Conservation (phyloP, 2,329 filamentous ascomycete species). For the Aspergillus tanneri region DNA sequence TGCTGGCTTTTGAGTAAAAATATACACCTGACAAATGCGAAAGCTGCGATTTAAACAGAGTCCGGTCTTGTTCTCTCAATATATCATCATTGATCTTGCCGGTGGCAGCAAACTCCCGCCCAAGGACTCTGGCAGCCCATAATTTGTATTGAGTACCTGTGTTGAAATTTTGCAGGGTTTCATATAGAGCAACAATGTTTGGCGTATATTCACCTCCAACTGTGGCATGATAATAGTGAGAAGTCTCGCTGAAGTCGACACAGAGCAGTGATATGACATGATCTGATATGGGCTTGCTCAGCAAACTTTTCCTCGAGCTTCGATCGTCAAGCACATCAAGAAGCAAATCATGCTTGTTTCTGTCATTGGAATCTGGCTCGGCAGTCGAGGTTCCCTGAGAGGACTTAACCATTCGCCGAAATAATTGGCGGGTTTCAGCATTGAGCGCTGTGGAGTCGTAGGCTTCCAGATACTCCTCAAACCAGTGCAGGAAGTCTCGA, state of each 20-base stretch:
- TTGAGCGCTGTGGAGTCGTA: conserved; percentile 58
- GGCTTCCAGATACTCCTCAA: conserved; percentile 64
- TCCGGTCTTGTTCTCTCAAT: conserved; percentile 43
- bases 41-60: conserved; percentile 21
- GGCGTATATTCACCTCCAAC: conserved; percentile 64
- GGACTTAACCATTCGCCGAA: conserved; percentile 66
- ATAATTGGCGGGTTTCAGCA: conserved; percentile 55
- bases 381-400: conserved; percentile 66
- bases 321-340: conserved; percentile 77
- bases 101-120: conserved; percentile 76
- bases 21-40: conserved; percentile 15
- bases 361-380: conserved; percentile 67
- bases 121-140: conserved; percentile 84
- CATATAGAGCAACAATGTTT: conserved; percentile 69
- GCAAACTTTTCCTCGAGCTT: conserved; percentile 58
- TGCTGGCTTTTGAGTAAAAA: conserved; percentile 58
- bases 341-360: conserved; percentile 75
- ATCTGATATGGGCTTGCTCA: conserved; percentile 66
- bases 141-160: conserved; percentile 69
- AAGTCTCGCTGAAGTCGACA: conserved; percentile 66
- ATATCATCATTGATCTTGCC: conserved; percentile 58
- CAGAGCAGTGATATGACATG: conserved; percentile 57
- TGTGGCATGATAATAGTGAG: conserved; percentile 62
- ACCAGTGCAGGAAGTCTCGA: conserved; percentile 74
- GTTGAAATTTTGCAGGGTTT: conserved; percentile 65